A percentile compares a stretch with the other conserved stretches of the same genome.
Evolutionary conservation across 139 green algal genomes (phyloP).

Genomic region (Tetraselmis striata): DNA sequence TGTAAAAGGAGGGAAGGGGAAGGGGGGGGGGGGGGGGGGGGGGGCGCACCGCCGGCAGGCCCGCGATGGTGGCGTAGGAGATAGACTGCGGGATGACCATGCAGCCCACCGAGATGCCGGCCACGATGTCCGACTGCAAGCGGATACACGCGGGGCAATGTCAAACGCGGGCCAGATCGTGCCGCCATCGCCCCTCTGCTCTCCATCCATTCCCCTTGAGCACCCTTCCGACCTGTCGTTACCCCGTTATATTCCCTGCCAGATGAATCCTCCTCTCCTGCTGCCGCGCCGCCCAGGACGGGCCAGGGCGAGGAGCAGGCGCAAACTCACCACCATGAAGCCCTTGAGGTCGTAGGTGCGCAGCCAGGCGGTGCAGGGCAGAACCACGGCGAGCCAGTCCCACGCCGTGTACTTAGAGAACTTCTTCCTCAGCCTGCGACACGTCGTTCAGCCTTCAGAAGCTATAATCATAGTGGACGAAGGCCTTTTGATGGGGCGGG

Average conservation of each 20-base stretch:
- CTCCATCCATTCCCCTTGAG: no score
- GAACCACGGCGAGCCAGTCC: constrained; percentile 37
- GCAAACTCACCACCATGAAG: constrained; percentile 33
- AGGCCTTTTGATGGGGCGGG: background rate
- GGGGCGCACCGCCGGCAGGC: background rate
- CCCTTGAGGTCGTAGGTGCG: constrained; percentile 41
- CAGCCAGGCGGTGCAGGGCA: constrained; percentile 57
- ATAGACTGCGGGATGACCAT: constrained; percentile 67
- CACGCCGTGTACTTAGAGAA: background rate
- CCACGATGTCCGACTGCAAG: constrained; percentile 49
- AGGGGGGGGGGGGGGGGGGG: no score
- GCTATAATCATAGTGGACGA: background rate
- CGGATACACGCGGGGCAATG: no score
- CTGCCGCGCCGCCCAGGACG: no score
- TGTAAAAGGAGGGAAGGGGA: background rate
- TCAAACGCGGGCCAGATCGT: no score
- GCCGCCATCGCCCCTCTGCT: no score
- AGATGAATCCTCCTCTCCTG: no score
- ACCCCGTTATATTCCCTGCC: no score
- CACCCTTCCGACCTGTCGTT: no score
- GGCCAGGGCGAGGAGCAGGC: no score
- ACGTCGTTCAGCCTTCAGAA: background rate
- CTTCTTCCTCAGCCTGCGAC: background rate
- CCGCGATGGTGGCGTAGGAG: constrained; percentile 11
- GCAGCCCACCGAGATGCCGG: constrained; percentile 62